phyloP scores from a whole-genome alignment of 2,329 filamentous ascomycete species.

The Sphaerostilbella broomeana region DNA sequence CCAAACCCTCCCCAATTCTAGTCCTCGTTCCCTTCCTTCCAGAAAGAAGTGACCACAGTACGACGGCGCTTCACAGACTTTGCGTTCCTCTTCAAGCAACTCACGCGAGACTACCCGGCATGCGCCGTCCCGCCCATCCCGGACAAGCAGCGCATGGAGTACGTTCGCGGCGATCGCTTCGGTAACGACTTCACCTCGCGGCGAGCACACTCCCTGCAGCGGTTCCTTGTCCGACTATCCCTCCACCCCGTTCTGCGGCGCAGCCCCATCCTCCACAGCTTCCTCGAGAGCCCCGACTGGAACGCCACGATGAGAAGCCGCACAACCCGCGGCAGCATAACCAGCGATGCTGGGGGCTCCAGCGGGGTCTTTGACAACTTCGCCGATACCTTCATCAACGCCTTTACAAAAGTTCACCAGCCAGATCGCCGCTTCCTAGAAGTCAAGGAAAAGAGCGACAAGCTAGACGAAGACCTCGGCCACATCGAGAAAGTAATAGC shows the following conservation, averaged over 20 bases:
- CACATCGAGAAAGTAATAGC: conserved; percentile 96
- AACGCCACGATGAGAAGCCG: conserved; percentile 88
- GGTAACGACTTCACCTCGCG: conserved; percentile 85
- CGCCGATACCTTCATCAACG: conserved; percentile 93
- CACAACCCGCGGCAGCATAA: conserved; percentile 55
- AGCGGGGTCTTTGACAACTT: conserved; percentile 87
- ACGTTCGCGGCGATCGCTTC: conserved; percentile 93
- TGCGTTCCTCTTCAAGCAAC: conserved; percentile 87
- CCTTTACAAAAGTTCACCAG: conserved; percentile 93
- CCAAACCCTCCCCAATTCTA: conserved; percentile 32
- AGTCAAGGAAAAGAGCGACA: conserved; percentile 85
- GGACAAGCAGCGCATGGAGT: conserved; percentile 99
- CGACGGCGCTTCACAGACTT: conserved; percentile 97
- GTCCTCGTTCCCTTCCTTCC: conserved; percentile 93
- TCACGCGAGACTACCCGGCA: conserved; percentile 81
- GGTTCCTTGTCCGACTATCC: conserved; percentile 80
- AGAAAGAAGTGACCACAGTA: conserved; percentile 69
- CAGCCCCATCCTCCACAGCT: conserved; percentile 74
- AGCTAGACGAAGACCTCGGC: conserved; percentile 85
- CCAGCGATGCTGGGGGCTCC: conserved; percentile 39
- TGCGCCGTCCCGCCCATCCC: conserved; percentile 90
- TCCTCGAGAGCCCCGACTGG: conserved; percentile 92
- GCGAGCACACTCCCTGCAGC: conserved; percentile 81
- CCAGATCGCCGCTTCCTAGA: conserved; percentile 92
- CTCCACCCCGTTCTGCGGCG: conserved; percentile 85